Base-by-base conservation (phyloP, 192 early-diverging fungal species). In the Umbelopsis isabellina region DNA sequence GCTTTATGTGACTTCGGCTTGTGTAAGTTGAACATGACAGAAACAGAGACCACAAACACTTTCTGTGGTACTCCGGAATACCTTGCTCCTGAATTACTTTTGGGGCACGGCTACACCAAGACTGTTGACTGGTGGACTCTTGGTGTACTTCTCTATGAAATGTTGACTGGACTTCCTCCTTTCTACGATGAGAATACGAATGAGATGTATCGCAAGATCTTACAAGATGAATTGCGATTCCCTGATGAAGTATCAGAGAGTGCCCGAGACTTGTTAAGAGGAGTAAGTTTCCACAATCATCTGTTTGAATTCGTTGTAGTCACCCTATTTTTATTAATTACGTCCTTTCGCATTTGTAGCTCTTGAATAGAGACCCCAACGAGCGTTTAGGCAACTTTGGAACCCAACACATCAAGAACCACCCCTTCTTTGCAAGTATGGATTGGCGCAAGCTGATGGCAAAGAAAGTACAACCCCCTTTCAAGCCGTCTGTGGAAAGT, bases 41-140 rank as follows among this genome's bases (percentile, higher is more conserved):
- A 96, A 75, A 91, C 92, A 52, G 94, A 93, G 67, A 93, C 90
- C 45, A 98, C 97, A 30, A 89, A 91, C 78, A 97, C 96, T 0
- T 96, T 98, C 69, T 98, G 97, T 79, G 97, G 97, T 11, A 99
- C 97, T 11, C 97, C 97, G n/a, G 97, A 99, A 75, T 99, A 98
- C 77, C 90, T 99, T 52, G 94, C 97, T 0, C 94, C 91, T 11
- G 97, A 98, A 85, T 77, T 98, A 21, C 80, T 98, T 11, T 83
- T 90, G 46, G 91, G 89, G 53, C 88, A 92, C 49, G 93, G 92
- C 15, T 98, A 98, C 80, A 91, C 90, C 23, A 94, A 94, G 73
- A 90, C 92, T 9, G 95, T 98, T 1, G 97, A 99, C 85, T 99
- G 97, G 97, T 98, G 94, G 95, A 91, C 96, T 6, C 83, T 98